Evolutionary conservation across 305 asterid species (phyloP), one percentile per base, ranked within the genome.

Genomic region (Rubia tinctorum): DNA sequence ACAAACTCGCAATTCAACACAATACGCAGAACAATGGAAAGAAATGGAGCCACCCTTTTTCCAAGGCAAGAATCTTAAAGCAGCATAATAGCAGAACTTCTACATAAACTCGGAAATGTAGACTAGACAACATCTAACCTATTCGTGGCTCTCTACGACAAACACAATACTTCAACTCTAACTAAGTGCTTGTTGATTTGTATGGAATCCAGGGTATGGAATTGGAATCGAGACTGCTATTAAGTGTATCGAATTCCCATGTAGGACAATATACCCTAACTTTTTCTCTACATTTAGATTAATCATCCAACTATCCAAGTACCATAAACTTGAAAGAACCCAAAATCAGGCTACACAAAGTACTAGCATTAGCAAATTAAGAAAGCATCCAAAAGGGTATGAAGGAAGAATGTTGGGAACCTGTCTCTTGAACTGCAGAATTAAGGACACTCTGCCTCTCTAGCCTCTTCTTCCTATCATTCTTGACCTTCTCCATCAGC

Each of bases 401-500:
- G 53, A 11, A 11, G 51, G 62, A 63, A 4, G 22, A 55, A 62
- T 40, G 62, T 66, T 66, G 12, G 8, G 27, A 42, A 94, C 98
- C 96, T 87, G 84, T 90, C 68, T 95, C 99, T 59, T 85, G 84
- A 30, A 79, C 22, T 10, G 96, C 86, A 12, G 97, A 84, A 63
- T 45, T 81, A 76, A 95, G 79, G 62, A 79, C 77, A 45, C 82
- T 91, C 69, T 86, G 97, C 74, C 71, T 87, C 82, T 92, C 96
- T 56, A 92, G 84, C 85, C 98, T 88, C 90, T 88, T 95, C 88
- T 89, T 95, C 82, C 97, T 84, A 44, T 95, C 99, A 61, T 42
- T 77, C 80, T 89, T 95, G 45, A 95, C 93, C 82, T 90, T 95
- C 77, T 92, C 97, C 88, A 92, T 20, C 61, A 95, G 84, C 73